phyloP scores from a whole-genome alignment of 1,284 basidiomycete species.

The Cutaneotrichosporon sp. region DNA sequence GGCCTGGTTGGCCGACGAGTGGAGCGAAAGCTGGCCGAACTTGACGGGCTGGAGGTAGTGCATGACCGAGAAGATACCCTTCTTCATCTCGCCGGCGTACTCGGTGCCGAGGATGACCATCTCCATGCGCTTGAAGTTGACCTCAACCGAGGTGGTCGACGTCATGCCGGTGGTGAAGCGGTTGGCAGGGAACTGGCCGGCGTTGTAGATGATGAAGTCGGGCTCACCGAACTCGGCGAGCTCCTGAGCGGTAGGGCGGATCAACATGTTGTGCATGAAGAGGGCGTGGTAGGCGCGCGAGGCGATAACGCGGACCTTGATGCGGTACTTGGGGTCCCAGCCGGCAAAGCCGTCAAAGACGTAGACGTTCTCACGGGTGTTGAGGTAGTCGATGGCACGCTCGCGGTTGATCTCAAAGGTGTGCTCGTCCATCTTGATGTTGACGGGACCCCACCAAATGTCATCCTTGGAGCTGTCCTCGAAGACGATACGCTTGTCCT shows the following conservation, averaged over 20 bases:
- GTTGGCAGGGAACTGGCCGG: conserved; percentile 99
- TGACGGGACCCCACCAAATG: conserved; percentile 99
- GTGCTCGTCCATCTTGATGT: conserved; percentile 97
- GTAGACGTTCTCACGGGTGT: conserved; percentile 98
- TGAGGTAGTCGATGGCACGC: conserved; percentile 98
- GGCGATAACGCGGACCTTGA: conserved; percentile 99
- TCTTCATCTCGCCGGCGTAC: conserved; percentile 99
- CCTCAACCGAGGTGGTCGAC: conserved; percentile 96
- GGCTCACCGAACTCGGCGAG: conserved; percentile 95
- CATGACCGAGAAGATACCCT: conserved; percentile 99
- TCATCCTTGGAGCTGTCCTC: conserved; percentile 97
- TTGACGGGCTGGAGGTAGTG: conserved; percentile 99
- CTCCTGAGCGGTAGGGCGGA: conserved; percentile 93
- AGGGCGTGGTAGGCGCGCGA: conserved; percentile 98
- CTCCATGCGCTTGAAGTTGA: conserved; percentile 99
- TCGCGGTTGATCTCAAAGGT: conserved; percentile 99
- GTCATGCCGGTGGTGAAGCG: conserved; percentile 99
- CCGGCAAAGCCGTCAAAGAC: conserved; percentile 98
- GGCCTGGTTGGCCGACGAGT: conserved; percentile 89
- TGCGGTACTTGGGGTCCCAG: conserved; percentile 92
- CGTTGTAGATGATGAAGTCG: conserved; percentile 99
- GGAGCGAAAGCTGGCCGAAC: conserved; percentile 95
- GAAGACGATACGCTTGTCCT: conserved; percentile 99
- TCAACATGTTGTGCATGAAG: conserved; percentile 99
- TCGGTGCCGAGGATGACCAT: conserved; percentile 99